Percentiles rank a stretch among this genome's conserved stretches.
phyloP scores from a whole-genome alignment of 805 yeast genomes.

The Saturnispora silvae region DNA sequence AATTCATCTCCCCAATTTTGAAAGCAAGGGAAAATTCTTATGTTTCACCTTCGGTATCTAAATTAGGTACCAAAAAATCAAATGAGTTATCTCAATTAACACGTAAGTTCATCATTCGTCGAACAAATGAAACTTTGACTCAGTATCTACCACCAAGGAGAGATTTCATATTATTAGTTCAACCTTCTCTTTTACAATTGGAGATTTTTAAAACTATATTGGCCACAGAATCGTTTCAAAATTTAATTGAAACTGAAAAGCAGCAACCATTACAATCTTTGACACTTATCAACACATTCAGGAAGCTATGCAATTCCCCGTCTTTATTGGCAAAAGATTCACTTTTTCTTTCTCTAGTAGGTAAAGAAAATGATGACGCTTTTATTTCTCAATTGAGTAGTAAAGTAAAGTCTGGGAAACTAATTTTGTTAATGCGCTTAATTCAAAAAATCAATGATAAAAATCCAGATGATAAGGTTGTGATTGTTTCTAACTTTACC shows the following conservation, averaged over 20 bases:
- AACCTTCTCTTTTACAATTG: conserved; percentile 58
- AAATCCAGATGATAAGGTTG: conserved; percentile 56
- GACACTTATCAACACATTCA: conserved; percentile 60
- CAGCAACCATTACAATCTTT: conserved; percentile 23
- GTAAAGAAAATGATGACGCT: conserved; percentile 10
- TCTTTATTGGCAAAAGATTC: conserved; percentile 44
- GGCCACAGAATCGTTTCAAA: conserved; percentile 24
- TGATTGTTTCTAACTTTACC: conserved; percentile 79
- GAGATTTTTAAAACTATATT: conserved; percentile 37
- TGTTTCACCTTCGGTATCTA: conserved; percentile 35
- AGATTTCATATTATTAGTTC: conserved; percentile 67
- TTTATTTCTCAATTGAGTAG: conserved; percentile 24
- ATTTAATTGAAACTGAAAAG: conserved; percentile 10
- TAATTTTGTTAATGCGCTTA: conserved; percentile 47
- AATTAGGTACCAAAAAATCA: conserved; percentile 51
- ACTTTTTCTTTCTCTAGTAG: conserved; percentile 26
- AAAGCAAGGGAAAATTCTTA: conserved; percentile 60
- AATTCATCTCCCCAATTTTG: conserved; percentile 59
- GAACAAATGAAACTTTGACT: conserved; percentile 49
- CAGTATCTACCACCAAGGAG: conserved; percentile 62
- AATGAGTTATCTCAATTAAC: conserved; percentile 57
- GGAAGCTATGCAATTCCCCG: conserved; percentile 81
- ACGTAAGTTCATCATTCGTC: conserved; percentile 54
- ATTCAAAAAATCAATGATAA: conserved; percentile 35
- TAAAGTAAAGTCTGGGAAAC: conserved; percentile 47